A percentile compares a stretch with the other conserved stretches of the same genome.
phyloP scores from a whole-genome alignment of 768 basidiomycete genomes.

The Porphyrellus cyaneotinctus region DNA sequence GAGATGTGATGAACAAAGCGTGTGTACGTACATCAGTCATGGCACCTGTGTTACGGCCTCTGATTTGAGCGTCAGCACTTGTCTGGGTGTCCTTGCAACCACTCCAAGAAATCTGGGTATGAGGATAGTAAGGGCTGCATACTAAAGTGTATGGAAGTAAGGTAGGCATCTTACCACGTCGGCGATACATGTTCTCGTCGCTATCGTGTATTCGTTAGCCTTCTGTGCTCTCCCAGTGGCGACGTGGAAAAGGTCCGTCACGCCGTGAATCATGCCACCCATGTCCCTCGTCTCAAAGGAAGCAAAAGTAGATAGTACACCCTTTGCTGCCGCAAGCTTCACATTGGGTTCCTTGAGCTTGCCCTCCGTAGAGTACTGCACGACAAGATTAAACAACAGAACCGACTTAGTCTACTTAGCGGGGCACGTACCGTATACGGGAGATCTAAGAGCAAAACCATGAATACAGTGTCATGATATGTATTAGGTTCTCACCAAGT shows the following conservation, averaged over 20 bases:
- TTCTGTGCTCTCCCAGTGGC: conserved; percentile 64
- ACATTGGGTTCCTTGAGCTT: conserved; percentile 93
- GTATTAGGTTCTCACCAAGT: conserved; percentile 48
- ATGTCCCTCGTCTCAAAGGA: conserved; percentile 80
- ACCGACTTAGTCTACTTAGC: neutral
- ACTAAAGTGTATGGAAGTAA: neutral
- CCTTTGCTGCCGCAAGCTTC: conserved; percentile 82
- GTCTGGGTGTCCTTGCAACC: conserved; percentile 80
- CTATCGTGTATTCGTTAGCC: conserved; percentile 56
- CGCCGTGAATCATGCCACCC: conserved; percentile 68
- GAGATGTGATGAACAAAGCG: neutral
- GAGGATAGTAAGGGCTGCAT: neutral
- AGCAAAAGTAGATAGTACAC: conserved; percentile 70
- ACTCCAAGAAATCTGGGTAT: conserved; percentile 71
- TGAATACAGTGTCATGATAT: neutral
- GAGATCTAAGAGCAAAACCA: conserved; percentile 43
- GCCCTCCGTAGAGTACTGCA: conserved; percentile 89
- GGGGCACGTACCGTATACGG: conserved; percentile 54
- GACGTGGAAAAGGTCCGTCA: conserved; percentile 70
- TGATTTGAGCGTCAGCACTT: conserved; percentile 71
- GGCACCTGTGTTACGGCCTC: conserved; percentile 66
- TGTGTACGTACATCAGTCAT: conserved; percentile 67
- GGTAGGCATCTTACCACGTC: conserved; percentile 63
- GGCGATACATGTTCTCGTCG: conserved; percentile 72
- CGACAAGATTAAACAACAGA: neutral